Base-by-base conservation (phyloP, 768 basidiomycete species). In the Mycena haematopus region DNA sequence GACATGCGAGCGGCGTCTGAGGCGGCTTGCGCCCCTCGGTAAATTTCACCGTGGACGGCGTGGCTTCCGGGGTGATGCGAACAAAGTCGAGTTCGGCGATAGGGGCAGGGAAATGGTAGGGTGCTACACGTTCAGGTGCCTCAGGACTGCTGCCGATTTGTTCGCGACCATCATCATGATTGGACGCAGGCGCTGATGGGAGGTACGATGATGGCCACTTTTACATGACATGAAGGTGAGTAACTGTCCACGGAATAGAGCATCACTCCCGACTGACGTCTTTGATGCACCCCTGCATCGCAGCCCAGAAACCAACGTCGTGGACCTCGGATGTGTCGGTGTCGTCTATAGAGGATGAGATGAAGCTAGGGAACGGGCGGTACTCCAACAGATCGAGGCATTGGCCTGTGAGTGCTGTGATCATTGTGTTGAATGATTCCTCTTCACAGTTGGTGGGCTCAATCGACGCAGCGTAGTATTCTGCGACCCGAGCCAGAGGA, bases 1-100 rank as follows among this genome's bases (percentile, higher is more conserved):
- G 49, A 42, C 61, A 62, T 2, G 55, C 55, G 31, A 56, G 61
- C 55, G 54, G 61, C 55, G 54, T 24, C 35, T 56, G 9, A 55
- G 35, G 38, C 55, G 54, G 2, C 13, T 46, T 36, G 21, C 47
- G 46, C 6, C 47, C 52, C 22, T 61, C 47, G 6, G 52, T 50
- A 53, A 61, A 61, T 24, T 61, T 61, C 54, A 61, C n/a, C 36
- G 36, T 38, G 0, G 11, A 5, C 1, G 50, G 51, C 0, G 13
- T 31, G 29, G 29, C 6, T 31, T 31, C 29, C 29, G 29, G 29
- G 9, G 29, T 31, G 29, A 31, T 31, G 4, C 9, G 29, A 5
- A 9, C 6, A 31, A 31, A 5, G 4, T 31, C 29, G 29, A 31
- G n/a, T n/a, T n/a, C n/a, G n/a, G n/a, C n/a, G n/a, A n/a, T n/a